These are phyloP conservation scores for Globisporangium viniferum DNA, from an alignment of 352 stramenopile genomes.

Conservation along the genomic window DNA sequence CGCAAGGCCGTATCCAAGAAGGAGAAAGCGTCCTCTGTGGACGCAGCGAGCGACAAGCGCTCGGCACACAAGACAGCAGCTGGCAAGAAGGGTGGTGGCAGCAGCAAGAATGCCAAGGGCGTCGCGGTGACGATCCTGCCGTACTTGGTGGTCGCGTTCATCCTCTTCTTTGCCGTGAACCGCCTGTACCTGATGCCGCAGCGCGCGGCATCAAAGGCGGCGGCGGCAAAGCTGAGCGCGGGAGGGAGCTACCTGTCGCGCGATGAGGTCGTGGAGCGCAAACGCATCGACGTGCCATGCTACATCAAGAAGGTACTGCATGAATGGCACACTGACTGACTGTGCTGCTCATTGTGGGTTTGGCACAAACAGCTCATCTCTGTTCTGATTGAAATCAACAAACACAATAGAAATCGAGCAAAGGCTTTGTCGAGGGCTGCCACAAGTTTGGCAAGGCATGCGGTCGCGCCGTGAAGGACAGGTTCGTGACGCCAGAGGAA, in stretches of 20 bases:
- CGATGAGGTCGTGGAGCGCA: constrained; percentile 33
- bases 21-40: constrained; percentile 1
- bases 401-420: constrained; percentile 26
- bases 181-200: constrained; percentile 13
- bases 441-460: constrained; percentile 61
- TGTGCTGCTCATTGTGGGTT: not conserved
- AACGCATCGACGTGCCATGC: constrained; percentile 56
- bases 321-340: not conserved
- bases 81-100: not conserved
- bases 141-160: constrained; percentile 12
- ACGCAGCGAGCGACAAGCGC: not conserved
- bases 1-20: constrained; percentile 18
- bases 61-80: not conserved
- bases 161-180: constrained; percentile 11
- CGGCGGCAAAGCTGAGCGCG: not conserved
- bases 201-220: not conserved
- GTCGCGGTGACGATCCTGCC: constrained; percentile 3
- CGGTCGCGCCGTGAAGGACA: constrained; percentile 64
- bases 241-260: constrained; percentile 17
- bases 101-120: constrained; percentile 8
- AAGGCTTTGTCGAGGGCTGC: constrained; percentile 59
- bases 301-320: constrained; percentile 38
- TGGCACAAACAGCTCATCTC: constrained; percentile 1
- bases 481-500: constrained; percentile 69
- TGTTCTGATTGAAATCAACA: not conserved